Evolutionary conservation across 176 grass and related monocot genomes (phyloP), one percentile per base, ranked within the genome.

Genomic region (Themeda triandra): DNA sequence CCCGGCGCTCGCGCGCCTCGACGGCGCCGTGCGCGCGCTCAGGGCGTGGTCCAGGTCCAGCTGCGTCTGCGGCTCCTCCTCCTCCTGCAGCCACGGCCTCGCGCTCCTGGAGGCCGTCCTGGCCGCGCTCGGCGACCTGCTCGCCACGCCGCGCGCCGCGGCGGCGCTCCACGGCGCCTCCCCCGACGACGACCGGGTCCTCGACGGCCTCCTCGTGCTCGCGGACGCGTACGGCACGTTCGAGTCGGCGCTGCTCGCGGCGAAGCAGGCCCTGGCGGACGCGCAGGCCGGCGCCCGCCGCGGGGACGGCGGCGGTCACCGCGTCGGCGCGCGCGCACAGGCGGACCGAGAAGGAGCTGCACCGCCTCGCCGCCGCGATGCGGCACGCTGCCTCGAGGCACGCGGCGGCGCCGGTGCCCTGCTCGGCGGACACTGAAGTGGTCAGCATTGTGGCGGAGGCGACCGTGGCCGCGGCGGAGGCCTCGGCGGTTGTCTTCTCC

Each of bases 181-280:
- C n/a, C n/a, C n/a, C 0, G n/a, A 2, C 15, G 36, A 46, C 15
- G 83, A 78, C 0, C 25, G 9, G 5, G 29, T 85, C 78, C 88
- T 90, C 6, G 92, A 97, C 71, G 74, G 39, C 11, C 64, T 97
- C 80, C 90, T 97, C 41, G 86, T 54, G 71, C 87, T 97, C n/a
- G 94, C 82, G 12, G 94, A 97, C 69, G 88, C 86, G 19, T 84
- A 94, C 69, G 53, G 88, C 66, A 86, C 83, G 3, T 89, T 97
- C 87, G 90, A 66, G 17, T 30, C 84, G 6, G 54, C 77, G 12
- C 71, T 88, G 4, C 36, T 92, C 63, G 63, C 46, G 18, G 92
- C 92, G 18, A 63, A 11, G 29, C 85, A 94, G 71, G 58, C 62
- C 68, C 53, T 42, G 15, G 74, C 77, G 21, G 92, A 77, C 41